Evolutionary conservation across 345 rosid species (phyloP), one percentile per base, ranked within the genome.

Genomic region (Dimocarpus longan): DNA sequence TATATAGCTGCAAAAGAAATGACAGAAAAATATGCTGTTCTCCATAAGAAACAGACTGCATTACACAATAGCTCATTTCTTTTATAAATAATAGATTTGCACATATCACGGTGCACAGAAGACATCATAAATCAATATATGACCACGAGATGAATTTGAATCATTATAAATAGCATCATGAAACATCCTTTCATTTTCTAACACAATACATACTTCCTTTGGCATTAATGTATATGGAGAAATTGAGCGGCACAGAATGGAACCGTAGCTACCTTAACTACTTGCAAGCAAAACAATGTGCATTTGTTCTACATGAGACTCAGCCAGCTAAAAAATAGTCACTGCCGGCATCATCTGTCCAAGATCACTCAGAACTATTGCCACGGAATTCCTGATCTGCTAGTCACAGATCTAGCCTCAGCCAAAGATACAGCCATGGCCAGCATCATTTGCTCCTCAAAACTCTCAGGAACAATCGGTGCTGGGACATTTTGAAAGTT

Each of bases 371-470:
- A 39, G 57, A 74, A 76, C 85, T 88, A 93, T 82, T 91, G 97
- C 97, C 99, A 92, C 19, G 88, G 74, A 80, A 88, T 86, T 65
- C 86, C 90, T 37, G 86, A 86, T 78, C 85, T 87, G 77, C 81
- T 86, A 43, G 90, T 79, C 73, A 87, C 54, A 19, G 92, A 85
- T 82, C 88, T 88, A 77, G 94, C 95, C 80, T 94, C 97, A n/a
- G 97, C 97, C 32, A 94, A 86, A 84, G 99, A 93, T 71, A 91
- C 91, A 39, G 99, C 94, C 98, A 91, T 90, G 46, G 98, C 97
- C 78, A 96, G 79, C 97, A 94, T 91, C 97, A 94, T 94, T 85
- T 94, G 97, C 78, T 96, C 99, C 87, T 96, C 99, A 65, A 85
- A 96, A 86, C 87, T 94, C 87, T 92, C 97, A 8, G 97, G 98